Conservation (phyloP, 345 rosid genomes). For the Acer negundo region DNA sequence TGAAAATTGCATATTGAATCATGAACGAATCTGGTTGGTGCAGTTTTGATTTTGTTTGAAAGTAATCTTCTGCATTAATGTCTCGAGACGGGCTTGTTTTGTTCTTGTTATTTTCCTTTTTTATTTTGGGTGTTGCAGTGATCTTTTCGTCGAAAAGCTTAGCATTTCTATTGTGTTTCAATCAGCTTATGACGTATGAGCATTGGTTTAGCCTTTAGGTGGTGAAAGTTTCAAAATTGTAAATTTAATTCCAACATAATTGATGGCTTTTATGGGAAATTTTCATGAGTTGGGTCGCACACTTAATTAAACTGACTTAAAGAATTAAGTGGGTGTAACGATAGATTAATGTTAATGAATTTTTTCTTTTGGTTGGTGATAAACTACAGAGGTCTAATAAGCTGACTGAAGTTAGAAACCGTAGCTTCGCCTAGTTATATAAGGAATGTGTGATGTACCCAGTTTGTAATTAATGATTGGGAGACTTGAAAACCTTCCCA, state of each 20-base stretch:
- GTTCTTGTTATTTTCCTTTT: background rate
- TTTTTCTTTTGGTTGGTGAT: no score
- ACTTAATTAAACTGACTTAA: background rate
- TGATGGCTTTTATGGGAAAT: background rate
- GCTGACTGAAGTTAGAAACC: background rate
- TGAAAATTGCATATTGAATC: background rate
- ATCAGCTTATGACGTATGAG: background rate
- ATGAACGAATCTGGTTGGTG: background rate
- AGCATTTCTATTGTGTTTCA: background rate
- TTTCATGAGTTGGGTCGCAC: no score
- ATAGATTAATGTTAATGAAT: background rate
- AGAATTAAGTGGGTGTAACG: background rate
- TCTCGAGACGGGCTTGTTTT: background rate
- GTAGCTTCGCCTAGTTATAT: background rate
- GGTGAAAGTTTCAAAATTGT: background rate
- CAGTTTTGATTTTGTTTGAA: background rate
- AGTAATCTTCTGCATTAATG: background rate
- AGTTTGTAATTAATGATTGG: background rate
- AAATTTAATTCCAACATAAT: background rate
- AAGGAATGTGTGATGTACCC: background rate
- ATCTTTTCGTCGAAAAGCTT: background rate
- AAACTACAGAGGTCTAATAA: background rate
- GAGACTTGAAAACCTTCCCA: background rate
- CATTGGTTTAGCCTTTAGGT: background rate
- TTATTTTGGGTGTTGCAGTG: background rate